Percentiles rank a stretch among this genome's conserved stretches.
Conservation (phyloP, 768 basidiomycete species). For the Mycena rosella region DNA sequence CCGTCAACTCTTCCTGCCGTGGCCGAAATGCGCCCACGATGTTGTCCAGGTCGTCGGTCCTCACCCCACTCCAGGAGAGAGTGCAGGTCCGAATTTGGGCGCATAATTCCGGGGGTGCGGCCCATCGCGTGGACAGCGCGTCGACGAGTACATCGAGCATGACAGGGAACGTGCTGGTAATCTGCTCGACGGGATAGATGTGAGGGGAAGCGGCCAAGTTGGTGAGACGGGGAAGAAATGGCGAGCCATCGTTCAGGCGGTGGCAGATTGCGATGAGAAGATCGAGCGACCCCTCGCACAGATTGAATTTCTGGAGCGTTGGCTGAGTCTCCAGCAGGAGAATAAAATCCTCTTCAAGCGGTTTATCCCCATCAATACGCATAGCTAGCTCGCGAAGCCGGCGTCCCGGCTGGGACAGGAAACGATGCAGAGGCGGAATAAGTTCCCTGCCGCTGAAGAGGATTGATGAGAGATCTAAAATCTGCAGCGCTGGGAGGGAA, state of each 20-base stretch:
- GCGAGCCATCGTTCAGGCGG: neutral
- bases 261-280: conserved; percentile 5
- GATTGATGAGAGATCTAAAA: neutral
- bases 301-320: conserved; percentile 1
- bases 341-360: neutral
- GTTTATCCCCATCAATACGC: neutral
- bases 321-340: conserved; percentile 7
- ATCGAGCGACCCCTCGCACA: neutral
- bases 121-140: conserved; percentile 6
- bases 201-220: neutral
- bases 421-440: neutral
- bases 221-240: neutral
- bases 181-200: neutral
- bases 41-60: neutral
- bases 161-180: conserved; percentile 6
- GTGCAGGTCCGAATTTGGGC: neutral
- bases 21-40: neutral
- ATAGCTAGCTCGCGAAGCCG: neutral
- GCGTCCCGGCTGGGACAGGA: neutral
- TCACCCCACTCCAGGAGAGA: neutral
- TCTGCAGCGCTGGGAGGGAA: neutral
- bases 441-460: neutral
- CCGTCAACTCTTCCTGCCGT: neutral
- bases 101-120: neutral
- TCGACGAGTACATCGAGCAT: conserved; percentile 4